A percentile compares a stretch with the other conserved stretches of the same genome.
Conservation (phyloP, 257 asterid species). For the Fraxinus anomala region DNA sequence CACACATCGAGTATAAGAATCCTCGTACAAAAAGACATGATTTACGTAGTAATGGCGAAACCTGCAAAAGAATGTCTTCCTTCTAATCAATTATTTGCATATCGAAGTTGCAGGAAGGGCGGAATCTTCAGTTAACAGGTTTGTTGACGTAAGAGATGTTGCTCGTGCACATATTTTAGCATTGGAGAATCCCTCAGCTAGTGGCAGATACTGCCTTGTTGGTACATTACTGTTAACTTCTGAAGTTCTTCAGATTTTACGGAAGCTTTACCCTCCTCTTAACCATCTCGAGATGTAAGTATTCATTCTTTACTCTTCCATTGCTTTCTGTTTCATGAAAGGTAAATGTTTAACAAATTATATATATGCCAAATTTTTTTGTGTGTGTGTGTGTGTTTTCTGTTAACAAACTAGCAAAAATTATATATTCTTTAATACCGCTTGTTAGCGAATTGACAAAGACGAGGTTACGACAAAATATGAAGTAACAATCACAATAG, state of each 20-base stretch:
- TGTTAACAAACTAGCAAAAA: too few relatives aligned
- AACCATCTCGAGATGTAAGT: conserved; percentile 27
- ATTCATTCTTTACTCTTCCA: neutral
- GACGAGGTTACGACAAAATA: too few relatives aligned
- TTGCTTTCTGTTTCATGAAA: neutral
- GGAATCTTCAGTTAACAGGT: conserved; percentile 15
- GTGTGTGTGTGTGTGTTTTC: too few relatives aligned
- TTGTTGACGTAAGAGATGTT: conserved; percentile 48
- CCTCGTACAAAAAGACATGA: neutral
- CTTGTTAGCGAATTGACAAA: too few relatives aligned
- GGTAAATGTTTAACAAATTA: neutral
- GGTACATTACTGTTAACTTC: conserved; percentile 20
- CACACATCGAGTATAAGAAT: neutral
- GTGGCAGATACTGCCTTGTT: conserved; percentile 44
- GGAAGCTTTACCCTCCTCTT: conserved; percentile 37
- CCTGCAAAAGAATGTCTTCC: neutral
- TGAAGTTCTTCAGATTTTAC: conserved; percentile 25
- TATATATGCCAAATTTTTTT: too few relatives aligned
- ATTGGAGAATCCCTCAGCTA: conserved; percentile 42
- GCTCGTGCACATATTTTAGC: conserved; percentile 46
- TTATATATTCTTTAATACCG: too few relatives aligned
- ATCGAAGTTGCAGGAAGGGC: conserved; percentile 25
- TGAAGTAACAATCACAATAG: too few relatives aligned
- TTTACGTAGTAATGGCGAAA: neutral
- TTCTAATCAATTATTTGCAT: neutral